phyloP scores from a whole-genome alignment of 306 rosid species.

The Macrotyloma uniflorum region DNA sequence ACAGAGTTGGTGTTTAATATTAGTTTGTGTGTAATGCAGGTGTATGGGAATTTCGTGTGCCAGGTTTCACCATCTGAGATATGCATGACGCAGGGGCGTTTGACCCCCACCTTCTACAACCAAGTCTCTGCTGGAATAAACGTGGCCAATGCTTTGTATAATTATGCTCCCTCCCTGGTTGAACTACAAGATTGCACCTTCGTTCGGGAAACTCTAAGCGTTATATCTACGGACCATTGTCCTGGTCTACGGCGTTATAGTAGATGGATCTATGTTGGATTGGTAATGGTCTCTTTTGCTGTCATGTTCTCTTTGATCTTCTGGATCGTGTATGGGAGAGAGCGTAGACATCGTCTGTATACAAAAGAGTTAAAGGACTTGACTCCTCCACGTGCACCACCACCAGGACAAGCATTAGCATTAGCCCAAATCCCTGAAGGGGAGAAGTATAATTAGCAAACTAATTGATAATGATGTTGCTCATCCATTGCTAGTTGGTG shows the following conservation, averaged over 20 bases:
- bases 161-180: constrained; percentile 62
- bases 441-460: constrained; percentile 21
- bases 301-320: constrained; percentile 81
- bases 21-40: constrained; percentile 53
- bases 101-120: constrained; percentile 67
- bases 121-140: constrained; percentile 64
- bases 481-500: constrained; percentile 21
- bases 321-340: constrained; percentile 89
- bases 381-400: neutral
- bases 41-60: constrained; percentile 64
- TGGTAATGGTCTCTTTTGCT: constrained; percentile 69
- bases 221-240: constrained; percentile 59
- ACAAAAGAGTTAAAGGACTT: constrained; percentile 49
- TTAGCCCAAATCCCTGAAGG: constrained; percentile 32
- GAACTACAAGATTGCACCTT: constrained; percentile 78
- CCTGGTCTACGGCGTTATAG: constrained; percentile 63
- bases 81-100: constrained; percentile 71
- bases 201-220: constrained; percentile 63
- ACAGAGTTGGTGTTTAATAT: neutral
- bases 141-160: constrained; percentile 63
- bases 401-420: constrained; percentile 2
- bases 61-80: constrained; percentile 53
- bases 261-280: constrained; percentile 69
- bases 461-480: constrained; percentile 2
- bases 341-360: constrained; percentile 69